phyloP scores from a whole-genome alignment of 2,329 filamentous ascomycete species.

The Pezicula radicicola region DNA sequence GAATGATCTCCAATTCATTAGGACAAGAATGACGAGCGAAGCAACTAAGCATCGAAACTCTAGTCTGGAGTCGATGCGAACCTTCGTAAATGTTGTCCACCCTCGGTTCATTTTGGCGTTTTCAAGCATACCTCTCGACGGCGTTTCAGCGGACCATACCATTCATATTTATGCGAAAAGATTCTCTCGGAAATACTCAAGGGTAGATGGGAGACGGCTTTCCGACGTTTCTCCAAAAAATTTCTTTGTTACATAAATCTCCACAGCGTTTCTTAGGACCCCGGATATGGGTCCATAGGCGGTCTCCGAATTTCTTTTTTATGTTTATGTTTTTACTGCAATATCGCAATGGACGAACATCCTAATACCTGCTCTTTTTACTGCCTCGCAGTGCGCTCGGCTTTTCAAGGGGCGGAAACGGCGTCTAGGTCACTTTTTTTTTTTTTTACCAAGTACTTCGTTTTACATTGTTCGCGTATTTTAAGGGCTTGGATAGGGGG shows the following conservation, averaged over 20 bases:
- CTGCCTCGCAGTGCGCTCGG: slow-evolving; percentile 18
- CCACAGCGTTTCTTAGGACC: slow-evolving; percentile 10
- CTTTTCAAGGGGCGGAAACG: slow-evolving; percentile 15
- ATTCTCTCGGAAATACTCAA: slow-evolving; percentile 13
- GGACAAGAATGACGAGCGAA: not conserved
- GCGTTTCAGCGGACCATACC: slow-evolving; percentile 30
- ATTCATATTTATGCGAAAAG: slow-evolving; percentile 28
- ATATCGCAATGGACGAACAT: slow-evolving; percentile 19
- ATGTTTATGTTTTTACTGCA: slow-evolving; percentile 21
- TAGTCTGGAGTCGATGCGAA: not conserved
- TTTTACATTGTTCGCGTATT: slow-evolving; percentile 9
- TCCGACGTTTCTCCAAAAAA: slow-evolving; percentile 21
- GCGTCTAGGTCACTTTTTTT: slow-evolving; percentile 21
- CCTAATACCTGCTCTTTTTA: slow-evolving; percentile 24
- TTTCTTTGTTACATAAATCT: slow-evolving; percentile 23
- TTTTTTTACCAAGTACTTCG: slow-evolving; percentile 9
- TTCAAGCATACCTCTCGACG: slow-evolving; percentile 26
- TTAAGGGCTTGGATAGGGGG: slow-evolving; percentile 17
- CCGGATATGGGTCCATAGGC: slow-evolving; percentile 20
- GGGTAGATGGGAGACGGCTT: slow-evolving; percentile 23
- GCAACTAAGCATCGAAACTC: not conserved
- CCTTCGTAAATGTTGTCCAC: not conserved
- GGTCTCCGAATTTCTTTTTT: slow-evolving; percentile 17
- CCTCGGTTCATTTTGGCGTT: slow-evolving; percentile 22
- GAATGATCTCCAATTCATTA: not conserved